phyloP scores from a whole-genome alignment of 176 grass and related monocot species.

The Phragmites australis region DNA sequence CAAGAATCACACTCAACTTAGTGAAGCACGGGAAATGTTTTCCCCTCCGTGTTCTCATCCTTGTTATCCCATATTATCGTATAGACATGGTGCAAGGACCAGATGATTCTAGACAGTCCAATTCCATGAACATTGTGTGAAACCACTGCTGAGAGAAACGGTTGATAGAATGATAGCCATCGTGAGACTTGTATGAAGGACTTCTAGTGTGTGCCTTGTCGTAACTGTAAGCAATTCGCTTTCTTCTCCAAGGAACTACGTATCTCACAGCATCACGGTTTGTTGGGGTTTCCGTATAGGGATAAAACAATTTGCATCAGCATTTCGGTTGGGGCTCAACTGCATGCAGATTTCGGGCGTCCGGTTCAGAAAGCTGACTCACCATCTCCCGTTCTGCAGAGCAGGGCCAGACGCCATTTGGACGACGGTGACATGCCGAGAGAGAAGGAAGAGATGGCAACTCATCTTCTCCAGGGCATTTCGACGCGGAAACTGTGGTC shows the following conservation, averaged over 20 bases:
- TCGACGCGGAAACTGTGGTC: not conserved
- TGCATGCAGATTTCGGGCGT: slow-evolving; percentile 2
- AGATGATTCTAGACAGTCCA: not conserved
- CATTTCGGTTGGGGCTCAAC: slow-evolving; percentile 9
- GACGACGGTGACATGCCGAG: not conserved
- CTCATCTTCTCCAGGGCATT: not conserved
- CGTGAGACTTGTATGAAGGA: not conserved
- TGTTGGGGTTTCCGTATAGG: slow-evolving; percentile 12
- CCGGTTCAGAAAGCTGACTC: not conserved
- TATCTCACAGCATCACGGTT: not conserved
- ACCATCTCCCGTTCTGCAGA: not conserved
- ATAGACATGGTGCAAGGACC: no score
- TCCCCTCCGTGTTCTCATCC: no score
- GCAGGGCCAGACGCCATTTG: not conserved
- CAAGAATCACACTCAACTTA: no score
- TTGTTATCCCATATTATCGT: no score
- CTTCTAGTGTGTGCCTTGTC: not conserved
- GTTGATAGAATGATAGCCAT: not conserved
- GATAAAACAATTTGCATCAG: slow-evolving; percentile 27
- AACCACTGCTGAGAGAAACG: not conserved
- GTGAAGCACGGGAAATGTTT: no score
- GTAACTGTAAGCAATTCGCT: not conserved
- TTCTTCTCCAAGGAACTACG: not conserved
- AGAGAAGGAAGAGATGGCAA: not conserved
- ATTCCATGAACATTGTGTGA: not conserved